Percentiles rank a stretch among this genome's conserved stretches.
phyloP scores from a whole-genome alignment of 1,139 yeast species.

The Scheffersomyces titani region DNA sequence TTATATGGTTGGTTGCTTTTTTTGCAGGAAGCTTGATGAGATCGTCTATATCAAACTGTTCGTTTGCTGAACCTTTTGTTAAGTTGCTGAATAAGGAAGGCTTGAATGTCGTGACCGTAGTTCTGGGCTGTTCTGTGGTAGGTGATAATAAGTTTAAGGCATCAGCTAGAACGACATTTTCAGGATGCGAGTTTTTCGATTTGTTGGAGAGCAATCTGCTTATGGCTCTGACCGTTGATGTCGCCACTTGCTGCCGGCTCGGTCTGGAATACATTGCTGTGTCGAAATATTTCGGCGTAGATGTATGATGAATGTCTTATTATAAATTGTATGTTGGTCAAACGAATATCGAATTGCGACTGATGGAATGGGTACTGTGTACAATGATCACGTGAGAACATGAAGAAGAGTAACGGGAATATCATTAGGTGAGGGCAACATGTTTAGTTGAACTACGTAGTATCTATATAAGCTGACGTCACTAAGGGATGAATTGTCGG shows the following conservation, averaged over 20 bases:
- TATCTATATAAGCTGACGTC: neutral
- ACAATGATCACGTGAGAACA: neutral
- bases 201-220: slow-evolving; percentile 10
- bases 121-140: slow-evolving; percentile 5
- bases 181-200: slow-evolving; percentile 11
- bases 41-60: slow-evolving; percentile 23
- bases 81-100: slow-evolving; percentile 40
- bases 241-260: neutral
- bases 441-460: neutral
- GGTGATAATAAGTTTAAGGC: slow-evolving; percentile 43
- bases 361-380: neutral
- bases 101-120: slow-evolving; percentile 17
- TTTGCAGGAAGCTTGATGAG: slow-evolving; percentile 10
- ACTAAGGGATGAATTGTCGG: neutral
- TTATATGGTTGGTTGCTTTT: slow-evolving; percentile 7
- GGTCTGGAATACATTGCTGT: neutral
- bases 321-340: neutral
- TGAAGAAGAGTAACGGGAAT: neutral
- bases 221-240: neutral
- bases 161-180: slow-evolving; percentile 34
- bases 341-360: neutral
- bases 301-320: neutral
- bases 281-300: neutral
- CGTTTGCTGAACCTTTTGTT: slow-evolving; percentile 34
- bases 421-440: neutral